Conservation (phyloP, 192 early-diverging fungal species). For the Chytriomyces hyalinus region DNA sequence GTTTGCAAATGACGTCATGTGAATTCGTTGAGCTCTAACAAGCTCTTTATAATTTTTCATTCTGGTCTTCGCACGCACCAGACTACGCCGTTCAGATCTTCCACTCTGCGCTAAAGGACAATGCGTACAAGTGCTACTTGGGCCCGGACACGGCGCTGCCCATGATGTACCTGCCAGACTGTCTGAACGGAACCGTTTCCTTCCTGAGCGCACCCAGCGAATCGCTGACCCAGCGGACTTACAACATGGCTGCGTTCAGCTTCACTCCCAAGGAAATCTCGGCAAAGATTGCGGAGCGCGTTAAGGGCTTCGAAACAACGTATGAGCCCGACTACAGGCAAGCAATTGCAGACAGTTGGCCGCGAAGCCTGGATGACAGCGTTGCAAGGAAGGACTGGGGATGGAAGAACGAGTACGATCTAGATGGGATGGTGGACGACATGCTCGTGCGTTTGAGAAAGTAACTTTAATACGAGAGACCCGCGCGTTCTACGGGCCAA, state of each 20-base stretch:
- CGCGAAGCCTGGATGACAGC: constrained; percentile 62
- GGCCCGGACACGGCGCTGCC: constrained; percentile 61
- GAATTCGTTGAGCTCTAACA: too few species aligned
- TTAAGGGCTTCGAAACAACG: constrained; percentile 60
- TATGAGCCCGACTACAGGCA: constrained; percentile 68
- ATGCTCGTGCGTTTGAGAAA: constrained; percentile 52
- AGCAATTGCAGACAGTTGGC: constrained; percentile 72
- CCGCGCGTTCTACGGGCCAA: constrained; percentile 27
- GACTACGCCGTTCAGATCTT: constrained; percentile 75
- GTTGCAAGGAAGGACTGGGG: constrained; percentile 67
- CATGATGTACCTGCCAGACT: constrained; percentile 73
- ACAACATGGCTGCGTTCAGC: constrained; percentile 67
- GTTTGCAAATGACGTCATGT: neutral
- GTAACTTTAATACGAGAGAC: constrained; percentile 7
- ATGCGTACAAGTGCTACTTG: constrained; percentile 65
- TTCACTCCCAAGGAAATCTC: constrained; percentile 65
- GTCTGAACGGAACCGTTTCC: constrained; percentile 68
- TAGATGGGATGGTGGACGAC: constrained; percentile 61
- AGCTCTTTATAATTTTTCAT: too few species aligned
- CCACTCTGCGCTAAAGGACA: constrained; percentile 64
- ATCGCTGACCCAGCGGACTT: constrained; percentile 60
- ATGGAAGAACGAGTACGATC: constrained; percentile 66
- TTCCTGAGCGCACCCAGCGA: constrained; percentile 59
- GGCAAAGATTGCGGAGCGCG: constrained; percentile 57
- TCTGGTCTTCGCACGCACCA: neutral